Conservation (phyloP, 2,329 filamentous ascomycete genomes). For the Cladosporium oxysporum region DNA sequence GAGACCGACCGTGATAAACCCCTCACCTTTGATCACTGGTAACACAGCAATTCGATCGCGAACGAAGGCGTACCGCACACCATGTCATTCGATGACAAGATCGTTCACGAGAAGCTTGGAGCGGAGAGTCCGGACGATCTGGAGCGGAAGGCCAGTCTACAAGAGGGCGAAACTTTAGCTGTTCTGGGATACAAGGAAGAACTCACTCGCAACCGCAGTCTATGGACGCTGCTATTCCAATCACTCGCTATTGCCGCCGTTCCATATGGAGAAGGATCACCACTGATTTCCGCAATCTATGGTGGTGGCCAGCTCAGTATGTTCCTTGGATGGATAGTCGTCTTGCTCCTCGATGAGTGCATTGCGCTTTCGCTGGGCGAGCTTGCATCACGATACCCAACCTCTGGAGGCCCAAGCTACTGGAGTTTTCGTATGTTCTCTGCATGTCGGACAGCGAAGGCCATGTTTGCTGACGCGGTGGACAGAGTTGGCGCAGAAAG, state of each 20-base stretch:
- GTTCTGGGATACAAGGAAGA: conserved; percentile 61
- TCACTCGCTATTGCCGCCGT: conserved; percentile 62
- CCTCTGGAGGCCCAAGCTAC: conserved; percentile 76
- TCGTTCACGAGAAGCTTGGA: not conserved
- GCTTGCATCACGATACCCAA: conserved; percentile 73
- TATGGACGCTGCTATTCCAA: conserved; percentile 63
- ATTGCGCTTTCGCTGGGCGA: conserved; percentile 70
- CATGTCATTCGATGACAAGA: conserved; percentile 5
- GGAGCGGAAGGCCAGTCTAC: conserved; percentile 22
- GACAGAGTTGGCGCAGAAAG: conserved; percentile 56
- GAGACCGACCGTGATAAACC: not conserved
- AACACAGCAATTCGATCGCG: not conserved
- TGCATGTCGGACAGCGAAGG: not conserved
- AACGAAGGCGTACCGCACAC: not conserved
- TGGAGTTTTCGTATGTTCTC: conserved; percentile 58
- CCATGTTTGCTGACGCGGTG: not conserved
- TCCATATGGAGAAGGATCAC: conserved; percentile 60
- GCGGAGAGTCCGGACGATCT: not conserved
- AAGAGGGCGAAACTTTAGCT: conserved; percentile 39
- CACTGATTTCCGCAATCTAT: conserved; percentile 53
- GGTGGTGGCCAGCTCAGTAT: conserved; percentile 68
- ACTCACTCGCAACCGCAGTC: conserved; percentile 59
- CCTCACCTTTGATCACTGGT: not conserved
- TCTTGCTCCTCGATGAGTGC: conserved; percentile 68
- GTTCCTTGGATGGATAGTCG: conserved; percentile 70